A percentile compares a stretch with the other conserved stretches of the same genome.
Evolutionary conservation across 2,329 filamentous ascomycete genomes (phyloP).

Genomic region (Salinomyces thailandicus): DNA sequence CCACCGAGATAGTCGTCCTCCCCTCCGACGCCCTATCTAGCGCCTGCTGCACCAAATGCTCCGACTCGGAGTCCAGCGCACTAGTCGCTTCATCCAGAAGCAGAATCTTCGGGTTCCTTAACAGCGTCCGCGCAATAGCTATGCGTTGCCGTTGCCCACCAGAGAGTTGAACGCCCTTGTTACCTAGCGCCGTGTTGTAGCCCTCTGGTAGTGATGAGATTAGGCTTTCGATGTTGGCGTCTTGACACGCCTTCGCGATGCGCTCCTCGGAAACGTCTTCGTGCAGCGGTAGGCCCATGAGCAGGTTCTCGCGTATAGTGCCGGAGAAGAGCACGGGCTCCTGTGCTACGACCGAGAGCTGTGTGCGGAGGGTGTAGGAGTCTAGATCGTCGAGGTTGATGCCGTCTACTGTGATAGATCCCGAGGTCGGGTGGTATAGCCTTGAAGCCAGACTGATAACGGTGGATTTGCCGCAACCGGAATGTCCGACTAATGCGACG

Average conservation of each 20-base stretch:
- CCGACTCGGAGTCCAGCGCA: conserved; percentile 14
- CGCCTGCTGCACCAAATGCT: conserved; percentile 19
- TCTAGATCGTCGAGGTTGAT: conserved; percentile 27
- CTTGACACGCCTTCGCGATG: conserved; percentile 4
- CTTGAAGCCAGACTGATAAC: conserved; percentile 51
- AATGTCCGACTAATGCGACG: conserved; percentile 58
- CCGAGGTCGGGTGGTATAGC: conserved; percentile 60
- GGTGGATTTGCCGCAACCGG: conserved; percentile 62
- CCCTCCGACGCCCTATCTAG: conserved; percentile 18
- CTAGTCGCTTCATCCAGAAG: conserved; percentile 18
- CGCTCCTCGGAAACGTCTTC: conserved; percentile 7
- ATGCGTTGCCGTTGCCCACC: conserved; percentile 19
- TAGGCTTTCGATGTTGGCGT: conserved; percentile 14
- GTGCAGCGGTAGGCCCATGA: conserved; percentile 11
- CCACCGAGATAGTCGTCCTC: conserved; percentile 8
- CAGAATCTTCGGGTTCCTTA: conserved; percentile 13
- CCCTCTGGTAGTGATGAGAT: conserved; percentile 19
- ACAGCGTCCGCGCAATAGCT: conserved; percentile 14
- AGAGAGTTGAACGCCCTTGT: conserved; percentile 13
- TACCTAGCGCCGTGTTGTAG: conserved; percentile 14
- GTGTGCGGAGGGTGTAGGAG: conserved; percentile 30
- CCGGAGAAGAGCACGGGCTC: conserved; percentile 39
- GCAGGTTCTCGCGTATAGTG: conserved; percentile 32
- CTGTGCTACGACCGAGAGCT: conserved; percentile 36
- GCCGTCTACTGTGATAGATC: conserved; percentile 45